Evolutionary conservation across 2,329 filamentous ascomycete genomes (phyloP), one percentile per base, ranked within the genome.

Genomic region (Aspergillus pseudotamarii): DNA sequence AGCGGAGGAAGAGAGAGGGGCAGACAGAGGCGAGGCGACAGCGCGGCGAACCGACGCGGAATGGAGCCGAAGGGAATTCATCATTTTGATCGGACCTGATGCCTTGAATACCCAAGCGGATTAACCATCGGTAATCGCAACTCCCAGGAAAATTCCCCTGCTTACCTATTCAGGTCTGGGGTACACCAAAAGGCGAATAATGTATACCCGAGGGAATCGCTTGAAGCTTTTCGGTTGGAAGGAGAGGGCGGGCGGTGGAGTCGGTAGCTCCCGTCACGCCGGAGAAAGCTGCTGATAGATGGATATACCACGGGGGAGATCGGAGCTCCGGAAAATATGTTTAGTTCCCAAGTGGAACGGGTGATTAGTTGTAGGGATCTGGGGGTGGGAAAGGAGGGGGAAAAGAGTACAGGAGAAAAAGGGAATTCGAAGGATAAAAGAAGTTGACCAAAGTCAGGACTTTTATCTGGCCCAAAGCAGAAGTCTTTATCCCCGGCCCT

Each of bases 1-100:
- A 69, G 69, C 66, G 68, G 67, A 69, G 58, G 68, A 59, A 64
- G 58, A 68, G 65, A 69, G 69, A 72, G 73, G 71, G 72, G 71
- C 69, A 66, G 69, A 57, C 62, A 69, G 65, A 70, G 73, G 71
- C 68, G 70, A 69, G 68, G 71, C 69, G 61, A 75, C 63, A 61
- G 72, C 71, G 60, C 73, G 73, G 66, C 75, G 74, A 72, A 75
- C 74, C 69, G 74, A 73, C 69, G 75, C 76, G 76, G 77, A 78
- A 76, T 68, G 73, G 68, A 73, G 73, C 72, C 76, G 76, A 73
- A 76, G 71, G 57, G 76, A 69, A 69, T 73, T 72, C 75, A 78
- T 78, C 61, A 54, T 58, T 30, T 50, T 30, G 46, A 12, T 45
- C 50, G 21, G 34, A 46, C 45, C 59, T 51, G 61, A 57, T 57